Evolutionary conservation across 805 yeast species (phyloP).

Genomic region (Wickerhamomyces canadensis): DNA sequence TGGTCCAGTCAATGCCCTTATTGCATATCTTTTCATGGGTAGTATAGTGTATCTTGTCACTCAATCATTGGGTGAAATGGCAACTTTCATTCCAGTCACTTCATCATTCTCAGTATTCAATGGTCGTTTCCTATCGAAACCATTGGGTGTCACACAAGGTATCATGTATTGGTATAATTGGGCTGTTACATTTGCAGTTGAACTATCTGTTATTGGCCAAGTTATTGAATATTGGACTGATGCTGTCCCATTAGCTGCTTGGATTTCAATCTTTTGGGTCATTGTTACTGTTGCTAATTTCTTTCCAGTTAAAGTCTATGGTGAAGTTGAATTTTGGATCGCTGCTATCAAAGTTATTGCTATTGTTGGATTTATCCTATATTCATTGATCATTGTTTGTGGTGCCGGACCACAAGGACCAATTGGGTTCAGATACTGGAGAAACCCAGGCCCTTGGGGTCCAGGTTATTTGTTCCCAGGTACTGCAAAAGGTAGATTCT

Average conservation of each 20-base stretch:
- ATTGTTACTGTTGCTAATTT: constrained; percentile 48
- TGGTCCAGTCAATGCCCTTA: constrained; percentile 67
- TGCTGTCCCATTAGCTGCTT: constrained; percentile 64
- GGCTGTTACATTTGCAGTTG: constrained; percentile 74
- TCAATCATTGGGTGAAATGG: constrained; percentile 77
- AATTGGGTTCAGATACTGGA: constrained; percentile 77
- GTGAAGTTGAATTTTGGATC: constrained; percentile 74
- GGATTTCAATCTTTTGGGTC: constrained; percentile 68
- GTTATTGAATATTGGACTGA: constrained; percentile 60
- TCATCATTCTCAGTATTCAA: constrained; percentile 66
- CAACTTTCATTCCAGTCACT: constrained; percentile 66
- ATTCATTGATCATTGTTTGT: constrained; percentile 65
- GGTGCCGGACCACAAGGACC: constrained; percentile 70
- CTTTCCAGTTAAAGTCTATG: constrained; percentile 65
- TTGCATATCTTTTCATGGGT: constrained; percentile 64
- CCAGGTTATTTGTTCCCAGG: constrained; percentile 49
- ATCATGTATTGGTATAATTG: constrained; percentile 75
- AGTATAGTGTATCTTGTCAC: constrained; percentile 59
- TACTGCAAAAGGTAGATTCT: constrained; percentile 49
- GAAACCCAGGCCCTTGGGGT: constrained; percentile 74
- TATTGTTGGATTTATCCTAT: constrained; percentile 61
- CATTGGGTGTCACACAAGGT: constrained; percentile 69
- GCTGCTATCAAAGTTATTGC: constrained; percentile 64
- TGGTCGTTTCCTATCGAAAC: constrained; percentile 58
- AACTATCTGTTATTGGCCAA: constrained; percentile 67